A percentile compares a stretch with the other conserved stretches of the same genome.
Evolutionary conservation across 495 filamentous ascomycete genomes (phyloP).

Genomic region (Aspergillus bridgeri): DNA sequence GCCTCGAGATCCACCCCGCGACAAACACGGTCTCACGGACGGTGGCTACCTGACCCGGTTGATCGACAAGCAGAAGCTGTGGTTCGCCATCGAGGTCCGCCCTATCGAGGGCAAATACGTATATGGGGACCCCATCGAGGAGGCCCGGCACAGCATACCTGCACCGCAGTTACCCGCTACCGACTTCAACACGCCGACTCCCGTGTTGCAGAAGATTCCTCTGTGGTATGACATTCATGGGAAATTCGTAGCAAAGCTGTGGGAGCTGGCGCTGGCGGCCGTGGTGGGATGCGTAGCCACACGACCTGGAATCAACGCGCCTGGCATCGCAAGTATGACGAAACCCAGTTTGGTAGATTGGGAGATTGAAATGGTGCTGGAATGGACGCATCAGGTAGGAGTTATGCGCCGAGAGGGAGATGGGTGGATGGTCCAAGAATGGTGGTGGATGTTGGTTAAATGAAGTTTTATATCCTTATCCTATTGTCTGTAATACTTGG

Average conservation of each 20-base stretch:
- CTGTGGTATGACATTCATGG: constrained; percentile 80
- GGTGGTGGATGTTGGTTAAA: constrained; percentile 63
- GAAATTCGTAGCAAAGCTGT: constrained; percentile 55
- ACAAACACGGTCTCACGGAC: constrained; percentile 69
- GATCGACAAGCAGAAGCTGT: constrained; percentile 61
- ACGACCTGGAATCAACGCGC: constrained; percentile 53
- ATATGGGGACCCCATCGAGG: constrained; percentile 53
- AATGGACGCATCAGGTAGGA: constrained; percentile 59
- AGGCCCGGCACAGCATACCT: constrained; percentile 15
- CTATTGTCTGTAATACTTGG: too few relatives aligned
- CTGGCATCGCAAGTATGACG: constrained; percentile 51
- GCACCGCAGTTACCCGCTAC: constrained; percentile 26
- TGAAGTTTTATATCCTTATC: neutral
- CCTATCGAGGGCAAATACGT: constrained; percentile 57
- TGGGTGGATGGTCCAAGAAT: constrained; percentile 54
- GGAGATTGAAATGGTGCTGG: constrained; percentile 62
- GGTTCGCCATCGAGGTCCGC: constrained; percentile 59
- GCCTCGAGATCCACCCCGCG: constrained; percentile 55
- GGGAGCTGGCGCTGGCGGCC: constrained; percentile 60
- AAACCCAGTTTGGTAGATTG: constrained; percentile 61
- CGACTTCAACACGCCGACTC: constrained; percentile 14
- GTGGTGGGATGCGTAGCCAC: constrained; percentile 57
- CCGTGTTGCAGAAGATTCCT: constrained; percentile 50
- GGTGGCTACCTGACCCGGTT: constrained; percentile 68
- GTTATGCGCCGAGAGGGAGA: constrained; percentile 30